Evolutionary conservation across 2,329 filamentous ascomycete genomes (phyloP), one percentile per base, ranked within the genome.

Genomic region (Cadophora sp.): DNA sequence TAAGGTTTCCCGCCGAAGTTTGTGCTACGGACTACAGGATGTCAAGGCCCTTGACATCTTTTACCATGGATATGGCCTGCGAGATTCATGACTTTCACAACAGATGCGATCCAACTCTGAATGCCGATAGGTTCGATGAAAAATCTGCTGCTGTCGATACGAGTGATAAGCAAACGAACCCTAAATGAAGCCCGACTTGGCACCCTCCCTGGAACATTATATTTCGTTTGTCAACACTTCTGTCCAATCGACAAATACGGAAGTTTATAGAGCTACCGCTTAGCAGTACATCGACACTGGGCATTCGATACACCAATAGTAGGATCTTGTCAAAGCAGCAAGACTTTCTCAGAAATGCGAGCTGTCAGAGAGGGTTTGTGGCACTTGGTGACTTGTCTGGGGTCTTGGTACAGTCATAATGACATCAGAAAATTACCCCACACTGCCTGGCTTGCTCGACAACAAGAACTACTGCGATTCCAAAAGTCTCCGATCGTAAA

Each of bases 341-440:
- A 18, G 9, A 43, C 20, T 7, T 41, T 43, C 22, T 33, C 11
- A n/a, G 13, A 1, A 43, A 14, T 43, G 41, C 20, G 33, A 39
- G 33, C 13, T 58, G 55, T 27, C 30, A 43, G n/a, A 41, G 36
- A 16, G 33, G 33, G 18, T 18, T 41, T 22, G 36, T 39, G 16
- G 33, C 18, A 20, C 13, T 20, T 22, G 53, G n/a, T n/a, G 20
- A 3, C 33, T 14, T 39, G 33, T 16, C 39, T 20, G 2, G 3
- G 53, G 20, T 18, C 30, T 33, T 58, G n/a, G 33, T 43, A 11
- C 18, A 24, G 33, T 39, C n/a, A 24, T 22, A 41, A 58, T 58
- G 55, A 27, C 55, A 58, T 58, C 55, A 58, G 36, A 43, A 43
- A 58, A 18, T 14, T 39, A 41, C 55, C 13, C 55, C 55, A 39